Evolutionary conservation across 495 filamentous ascomycete genomes (phyloP).

Genomic region (Aspergillus cristatus): DNA sequence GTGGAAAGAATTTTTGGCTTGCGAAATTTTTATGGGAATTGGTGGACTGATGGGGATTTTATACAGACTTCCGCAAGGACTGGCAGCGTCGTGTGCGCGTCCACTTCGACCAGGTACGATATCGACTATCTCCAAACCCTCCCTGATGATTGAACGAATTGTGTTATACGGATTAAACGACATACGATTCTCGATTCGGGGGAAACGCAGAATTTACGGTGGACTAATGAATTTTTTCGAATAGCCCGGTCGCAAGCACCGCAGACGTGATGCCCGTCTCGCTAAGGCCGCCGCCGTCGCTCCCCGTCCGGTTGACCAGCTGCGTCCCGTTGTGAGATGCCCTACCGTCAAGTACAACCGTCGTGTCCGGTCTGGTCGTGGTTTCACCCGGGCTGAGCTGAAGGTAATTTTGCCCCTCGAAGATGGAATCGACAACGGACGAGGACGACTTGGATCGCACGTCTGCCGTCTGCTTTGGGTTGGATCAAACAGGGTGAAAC

Average conservation of each 20-base stretch:
- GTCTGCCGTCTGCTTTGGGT: no score
- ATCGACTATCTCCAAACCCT: conserved; percentile 13
- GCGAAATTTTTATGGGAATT: conserved; percentile 11
- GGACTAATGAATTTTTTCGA: conserved; percentile 22
- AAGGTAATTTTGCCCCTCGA: conserved; percentile 59
- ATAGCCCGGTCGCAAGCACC: conserved; percentile 90
- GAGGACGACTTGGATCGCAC: no score
- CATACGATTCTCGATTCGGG: no score
- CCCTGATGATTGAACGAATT: conserved; percentile 7
- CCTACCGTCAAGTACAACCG: conserved; percentile 97
- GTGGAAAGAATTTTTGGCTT: conserved; percentile 10
- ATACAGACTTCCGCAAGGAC: conserved; percentile 97
- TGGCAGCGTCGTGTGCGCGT: conserved; percentile 97
- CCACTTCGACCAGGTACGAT: conserved; percentile 97
- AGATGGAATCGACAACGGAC: no score
- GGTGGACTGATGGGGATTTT: conserved; percentile 21
- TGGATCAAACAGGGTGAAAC: neutral
- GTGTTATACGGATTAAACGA: conserved; percentile 11
- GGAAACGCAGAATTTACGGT: conserved; percentile 6
- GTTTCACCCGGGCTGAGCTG: conserved; percentile 92
- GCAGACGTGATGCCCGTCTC: conserved; percentile 79
- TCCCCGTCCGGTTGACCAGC: conserved; percentile 93
- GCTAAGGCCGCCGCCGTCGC: conserved; percentile 89
- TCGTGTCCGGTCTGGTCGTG: conserved; percentile 89
- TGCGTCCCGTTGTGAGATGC: conserved; percentile 91